phyloP scores from a whole-genome alignment of 192 early-diverging fungal genomes.

The Diversispora epigaea region DNA sequence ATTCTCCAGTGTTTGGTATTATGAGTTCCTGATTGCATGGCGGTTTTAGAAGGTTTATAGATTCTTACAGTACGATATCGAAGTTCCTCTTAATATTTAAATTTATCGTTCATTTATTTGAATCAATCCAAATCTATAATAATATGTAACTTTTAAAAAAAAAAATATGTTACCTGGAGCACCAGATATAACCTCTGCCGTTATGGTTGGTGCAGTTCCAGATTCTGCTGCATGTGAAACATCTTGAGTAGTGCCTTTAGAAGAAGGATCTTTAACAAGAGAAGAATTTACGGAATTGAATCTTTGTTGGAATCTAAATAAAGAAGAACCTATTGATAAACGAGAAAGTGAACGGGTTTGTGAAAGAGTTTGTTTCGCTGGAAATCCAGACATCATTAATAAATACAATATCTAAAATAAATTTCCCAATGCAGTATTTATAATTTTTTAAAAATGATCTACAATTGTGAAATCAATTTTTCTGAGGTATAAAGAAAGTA shows the following conservation, averaged over 20 bases:
- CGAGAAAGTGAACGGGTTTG: too few relatives aligned
- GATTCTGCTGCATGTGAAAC: not conserved
- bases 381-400: too few relatives aligned
- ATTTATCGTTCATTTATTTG: not conserved
- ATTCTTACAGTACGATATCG: conserved; percentile 81
- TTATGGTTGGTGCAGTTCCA: not conserved
- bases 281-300: too few relatives aligned
- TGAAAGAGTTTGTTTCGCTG: too few relatives aligned
- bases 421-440: too few relatives aligned
- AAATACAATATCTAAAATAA: too few relatives aligned
- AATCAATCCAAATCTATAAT: not conserved
- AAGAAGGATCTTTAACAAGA: too few relatives aligned
- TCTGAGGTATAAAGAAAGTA: too few relatives aligned
- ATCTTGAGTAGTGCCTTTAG: not conserved
- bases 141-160: not conserved
- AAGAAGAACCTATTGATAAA: too few relatives aligned
- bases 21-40: conserved; percentile 82
- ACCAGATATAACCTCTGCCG: conserved; percentile 24
- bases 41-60: conserved; percentile 75
- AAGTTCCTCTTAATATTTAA: conserved; percentile 47
- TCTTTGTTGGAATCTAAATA: too few relatives aligned
- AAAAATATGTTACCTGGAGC: conserved; percentile 5
- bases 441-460: too few relatives aligned
- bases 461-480: too few relatives aligned
- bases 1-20: conserved; percentile 82